These are phyloP conservation scores for Xanthoceras sorbifolium DNA, from an alignment of 345 rosid genomes.

Conservation along the genomic window DNA sequence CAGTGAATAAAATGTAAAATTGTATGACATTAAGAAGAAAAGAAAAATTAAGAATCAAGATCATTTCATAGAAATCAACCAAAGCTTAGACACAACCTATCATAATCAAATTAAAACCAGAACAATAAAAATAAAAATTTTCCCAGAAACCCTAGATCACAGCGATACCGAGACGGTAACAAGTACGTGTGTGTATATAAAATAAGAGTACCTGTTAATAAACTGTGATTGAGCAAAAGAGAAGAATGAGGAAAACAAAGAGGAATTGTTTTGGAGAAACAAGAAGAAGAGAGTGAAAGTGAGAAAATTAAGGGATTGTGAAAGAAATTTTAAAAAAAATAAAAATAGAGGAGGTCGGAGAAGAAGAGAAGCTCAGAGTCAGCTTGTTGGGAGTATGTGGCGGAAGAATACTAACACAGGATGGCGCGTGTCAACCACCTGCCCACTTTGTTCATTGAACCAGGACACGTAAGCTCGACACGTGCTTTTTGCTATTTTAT, in stretches of 20 bases:
- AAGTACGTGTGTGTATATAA: background rate
- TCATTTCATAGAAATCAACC: slow-evolving; percentile 6
- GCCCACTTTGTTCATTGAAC: slow-evolving; percentile 27
- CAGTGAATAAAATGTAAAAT: too few species aligned
- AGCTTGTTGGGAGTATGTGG: background rate
- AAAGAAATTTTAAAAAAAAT: background rate
- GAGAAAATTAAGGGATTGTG: slow-evolving; percentile 1
- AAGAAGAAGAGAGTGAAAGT: background rate
- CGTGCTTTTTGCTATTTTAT: slow-evolving; percentile 34
- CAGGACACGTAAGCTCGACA: slow-evolving; percentile 36
- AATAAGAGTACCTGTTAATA: slow-evolving; percentile 9
- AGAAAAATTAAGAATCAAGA: too few species aligned
- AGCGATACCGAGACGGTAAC: background rate
- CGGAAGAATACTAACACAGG: slow-evolving; percentile 33
- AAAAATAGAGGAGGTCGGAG: background rate
- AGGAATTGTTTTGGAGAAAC: background rate
- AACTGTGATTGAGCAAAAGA: background rate
- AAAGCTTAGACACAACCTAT: background rate
- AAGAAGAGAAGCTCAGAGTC: background rate
- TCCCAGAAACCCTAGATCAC: slow-evolving; percentile 14
- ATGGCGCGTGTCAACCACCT: slow-evolving; percentile 59
- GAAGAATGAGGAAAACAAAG: background rate
- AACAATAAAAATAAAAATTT: background rate
- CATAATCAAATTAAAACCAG: background rate
- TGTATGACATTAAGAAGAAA: too few species aligned